phyloP scores from a whole-genome alignment of 257 asterid species.

The Ajuga chamaepitys region DNA sequence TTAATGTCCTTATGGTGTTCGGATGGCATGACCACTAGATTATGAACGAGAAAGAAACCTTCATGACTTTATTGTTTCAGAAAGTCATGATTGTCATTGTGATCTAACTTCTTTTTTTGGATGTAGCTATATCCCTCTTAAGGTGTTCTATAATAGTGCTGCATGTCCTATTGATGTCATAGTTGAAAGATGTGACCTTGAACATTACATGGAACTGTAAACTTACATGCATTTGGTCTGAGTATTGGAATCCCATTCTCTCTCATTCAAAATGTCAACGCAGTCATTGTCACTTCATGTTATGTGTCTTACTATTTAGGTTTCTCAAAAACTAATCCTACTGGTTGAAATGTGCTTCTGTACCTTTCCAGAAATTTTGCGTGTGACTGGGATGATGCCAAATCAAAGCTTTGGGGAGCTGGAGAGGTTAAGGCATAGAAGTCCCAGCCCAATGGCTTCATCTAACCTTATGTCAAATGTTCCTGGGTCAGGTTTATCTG shows the following conservation, averaged over 20 bases:
- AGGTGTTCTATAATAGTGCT: neutral
- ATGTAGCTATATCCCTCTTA: neutral
- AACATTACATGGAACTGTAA: neutral
- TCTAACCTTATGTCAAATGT: slow-evolving; percentile 63
- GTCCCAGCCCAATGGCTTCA: slow-evolving; percentile 98
- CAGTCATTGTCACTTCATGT: neutral
- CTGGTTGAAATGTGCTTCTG: too few relatives aligned
- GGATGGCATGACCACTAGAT: neutral
- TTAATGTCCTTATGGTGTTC: neutral
- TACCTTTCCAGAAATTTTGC: slow-evolving; percentile 54
- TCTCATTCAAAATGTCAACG: neutral
- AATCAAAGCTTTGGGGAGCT: slow-evolving; percentile 76
- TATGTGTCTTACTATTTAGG: neutral
- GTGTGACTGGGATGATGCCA: slow-evolving; percentile 74
- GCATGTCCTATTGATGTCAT: neutral
- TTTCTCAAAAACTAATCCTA: neutral
- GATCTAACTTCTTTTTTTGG: too few relatives aligned
- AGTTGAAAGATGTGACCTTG: neutral
- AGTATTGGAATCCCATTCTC: neutral
- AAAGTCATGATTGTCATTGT: too few relatives aligned
- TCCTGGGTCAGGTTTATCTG: slow-evolving; percentile 51
- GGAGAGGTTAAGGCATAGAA: slow-evolving; percentile 80
- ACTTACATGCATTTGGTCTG: neutral
- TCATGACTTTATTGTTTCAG: neutral
- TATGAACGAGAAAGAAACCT: neutral